Conservation (phyloP, 768 basidiomycete genomes). For the Macrolepiota dolichaula region DNA sequence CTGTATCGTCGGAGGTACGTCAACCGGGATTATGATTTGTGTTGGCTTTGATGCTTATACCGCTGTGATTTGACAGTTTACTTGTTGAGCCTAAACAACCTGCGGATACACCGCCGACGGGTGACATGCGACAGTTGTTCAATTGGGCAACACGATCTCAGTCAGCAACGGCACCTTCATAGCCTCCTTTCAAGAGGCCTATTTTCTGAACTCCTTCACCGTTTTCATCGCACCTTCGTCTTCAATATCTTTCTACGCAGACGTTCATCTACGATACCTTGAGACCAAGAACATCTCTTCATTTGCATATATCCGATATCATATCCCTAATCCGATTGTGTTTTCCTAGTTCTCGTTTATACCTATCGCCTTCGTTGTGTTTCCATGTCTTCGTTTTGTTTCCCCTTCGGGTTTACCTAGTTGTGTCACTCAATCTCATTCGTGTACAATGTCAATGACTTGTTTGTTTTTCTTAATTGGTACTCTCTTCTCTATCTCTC, state of each 20-base stretch:
- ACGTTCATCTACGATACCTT: conserved; percentile 6
- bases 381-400: neutral
- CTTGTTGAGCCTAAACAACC: conserved; percentile 82
- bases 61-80: conserved; percentile 41
- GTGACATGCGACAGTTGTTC: conserved; percentile 78
- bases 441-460: neutral
- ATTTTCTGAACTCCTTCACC: conserved; percentile 5
- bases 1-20: conserved; percentile 80
- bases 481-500: neutral
- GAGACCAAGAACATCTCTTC: conserved; percentile 15
- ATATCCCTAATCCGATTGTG: conserved; percentile 16
- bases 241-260: neutral
- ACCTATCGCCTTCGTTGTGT: neutral
- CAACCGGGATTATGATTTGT: neutral
- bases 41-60: neutral
- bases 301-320: conserved; percentile 11
- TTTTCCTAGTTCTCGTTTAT: conserved; percentile 10
- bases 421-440: neutral
- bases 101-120: conserved; percentile 59
- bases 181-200: neutral
- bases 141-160: conserved; percentile 71
- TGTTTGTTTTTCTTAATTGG: neutral
- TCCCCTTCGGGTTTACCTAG: neutral
- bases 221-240: neutral
- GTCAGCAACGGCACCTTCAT: conserved; percentile 28